A percentile compares a stretch with the other conserved stretches of the same genome.
Conservation (phyloP, 2,329 filamentous ascomycete species). For the Arthroderma sp. region DNA sequence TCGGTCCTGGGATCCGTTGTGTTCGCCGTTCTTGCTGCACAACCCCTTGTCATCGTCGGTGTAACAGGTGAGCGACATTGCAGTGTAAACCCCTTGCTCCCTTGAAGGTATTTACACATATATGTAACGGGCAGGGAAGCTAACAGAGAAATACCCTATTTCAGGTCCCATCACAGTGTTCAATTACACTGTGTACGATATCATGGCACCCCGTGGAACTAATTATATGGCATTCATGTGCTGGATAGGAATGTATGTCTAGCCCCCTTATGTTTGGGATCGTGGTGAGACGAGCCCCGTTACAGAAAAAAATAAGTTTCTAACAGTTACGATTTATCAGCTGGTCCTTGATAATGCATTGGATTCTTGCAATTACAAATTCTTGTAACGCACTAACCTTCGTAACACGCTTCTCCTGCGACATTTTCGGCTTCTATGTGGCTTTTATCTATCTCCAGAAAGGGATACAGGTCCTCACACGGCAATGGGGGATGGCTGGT, state of each 20-base stretch:
- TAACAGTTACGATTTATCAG: conserved; percentile 25
- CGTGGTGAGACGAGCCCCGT: neutral
- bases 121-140: conserved; percentile 29
- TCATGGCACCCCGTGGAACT: conserved; percentile 61
- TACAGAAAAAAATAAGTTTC: neutral
- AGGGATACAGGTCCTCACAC: conserved; percentile 70
- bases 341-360: conserved; percentile 76
- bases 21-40: conserved; percentile 65
- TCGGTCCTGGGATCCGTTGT: conserved; percentile 73
- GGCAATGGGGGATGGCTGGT: conserved; percentile 50
- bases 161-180: conserved; percentile 79
- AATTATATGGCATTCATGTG: conserved; percentile 85
- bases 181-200: conserved; percentile 88
- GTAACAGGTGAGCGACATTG: conserved; percentile 58
- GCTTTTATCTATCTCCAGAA: conserved; percentile 87
- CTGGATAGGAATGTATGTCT: conserved; percentile 65
- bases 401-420: conserved; percentile 81
- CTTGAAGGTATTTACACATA: conserved; percentile 40
- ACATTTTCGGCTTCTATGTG: conserved; percentile 90
- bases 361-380: conserved; percentile 70
- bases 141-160: neutral
- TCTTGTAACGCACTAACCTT: conserved; percentile 80
- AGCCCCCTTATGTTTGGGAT: neutral
- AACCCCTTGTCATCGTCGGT: conserved; percentile 80
- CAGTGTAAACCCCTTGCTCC: conserved; percentile 39